phyloP scores from a whole-genome alignment of 495 filamentous ascomycete genomes.

The Penicillium cosmopolitanum region DNA sequence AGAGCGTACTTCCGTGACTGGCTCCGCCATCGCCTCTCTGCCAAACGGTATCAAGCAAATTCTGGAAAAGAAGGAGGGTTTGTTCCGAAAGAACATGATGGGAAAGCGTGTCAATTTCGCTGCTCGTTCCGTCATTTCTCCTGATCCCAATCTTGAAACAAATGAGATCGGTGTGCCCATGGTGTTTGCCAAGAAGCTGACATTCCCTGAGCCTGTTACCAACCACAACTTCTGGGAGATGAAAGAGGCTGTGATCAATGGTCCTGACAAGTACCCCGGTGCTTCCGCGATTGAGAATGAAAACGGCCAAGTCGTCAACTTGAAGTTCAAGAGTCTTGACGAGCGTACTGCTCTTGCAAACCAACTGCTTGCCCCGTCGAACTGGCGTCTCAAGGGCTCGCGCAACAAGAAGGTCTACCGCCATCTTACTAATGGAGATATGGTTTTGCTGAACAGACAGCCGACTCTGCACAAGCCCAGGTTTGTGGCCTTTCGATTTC shows the following conservation, averaged over 20 bases:
- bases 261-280: slow-evolving; percentile 90
- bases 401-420: slow-evolving; percentile 96
- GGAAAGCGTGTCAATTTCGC: slow-evolving; percentile 99
- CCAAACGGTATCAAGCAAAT: slow-evolving; percentile 89
- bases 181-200: slow-evolving; percentile 94
- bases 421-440: slow-evolving; percentile 93
- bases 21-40: slow-evolving; percentile 54
- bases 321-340: slow-evolving; percentile 81
- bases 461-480: slow-evolving; percentile 95
- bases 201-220: slow-evolving; percentile 96
- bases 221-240: slow-evolving; percentile 95
- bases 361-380: slow-evolving; percentile 88
- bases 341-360: slow-evolving; percentile 87
- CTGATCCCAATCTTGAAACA: slow-evolving; percentile 97
- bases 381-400: slow-evolving; percentile 69
- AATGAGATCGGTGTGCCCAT: slow-evolving; percentile 98
- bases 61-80: slow-evolving; percentile 97
- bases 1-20: slow-evolving; percentile 78
- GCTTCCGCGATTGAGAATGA: slow-evolving; percentile 95
- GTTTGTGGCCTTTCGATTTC: not conserved
- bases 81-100: slow-evolving; percentile 99
- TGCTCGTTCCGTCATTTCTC: slow-evolving; percentile 95
- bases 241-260: slow-evolving; percentile 96
- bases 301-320: slow-evolving; percentile 84
- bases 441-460: slow-evolving; percentile 98